Evolutionary conservation across 345 rosid genomes (phyloP).

Genomic region (Acer yangbiense): DNA sequence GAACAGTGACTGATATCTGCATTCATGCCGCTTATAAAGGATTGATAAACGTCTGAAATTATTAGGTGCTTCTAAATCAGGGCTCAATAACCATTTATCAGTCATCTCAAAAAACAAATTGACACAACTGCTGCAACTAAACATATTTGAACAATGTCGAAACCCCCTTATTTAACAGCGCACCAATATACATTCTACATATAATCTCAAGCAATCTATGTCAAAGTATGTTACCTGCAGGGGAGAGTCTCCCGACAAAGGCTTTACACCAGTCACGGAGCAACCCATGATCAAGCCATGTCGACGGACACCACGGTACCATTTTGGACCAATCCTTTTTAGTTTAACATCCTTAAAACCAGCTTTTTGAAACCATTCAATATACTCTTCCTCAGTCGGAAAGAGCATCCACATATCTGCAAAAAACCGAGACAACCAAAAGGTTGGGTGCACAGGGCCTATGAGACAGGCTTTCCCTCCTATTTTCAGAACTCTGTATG

Average conservation of each 20-base stretch:
- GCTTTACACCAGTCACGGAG: constrained; percentile 42
- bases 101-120: background rate
- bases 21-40: background rate
- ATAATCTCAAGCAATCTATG: background rate
- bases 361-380: constrained; percentile 42
- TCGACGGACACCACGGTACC: constrained; percentile 41
- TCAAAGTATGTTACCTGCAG: constrained; percentile 27
- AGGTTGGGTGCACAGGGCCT: constrained; percentile 44
- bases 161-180: background rate
- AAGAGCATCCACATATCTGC: constrained; percentile 46
- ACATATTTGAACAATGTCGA: background rate
- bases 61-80: background rate
- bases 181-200: background rate
- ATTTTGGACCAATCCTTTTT: constrained; percentile 46
- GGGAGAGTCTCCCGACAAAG: constrained; percentile 38
- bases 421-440: constrained; percentile 43
- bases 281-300: constrained; percentile 48
- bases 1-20: background rate
- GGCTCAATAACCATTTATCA: background rate
- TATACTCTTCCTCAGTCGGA: constrained; percentile 46
- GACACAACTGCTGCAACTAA: background rate
- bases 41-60: background rate
- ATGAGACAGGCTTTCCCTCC: constrained; percentile 45
- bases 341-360: constrained; percentile 38
- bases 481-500: constrained; percentile 39